Conservation (phyloP, 2,329 filamentous ascomycete species). For the Blastomyces parvus region DNA sequence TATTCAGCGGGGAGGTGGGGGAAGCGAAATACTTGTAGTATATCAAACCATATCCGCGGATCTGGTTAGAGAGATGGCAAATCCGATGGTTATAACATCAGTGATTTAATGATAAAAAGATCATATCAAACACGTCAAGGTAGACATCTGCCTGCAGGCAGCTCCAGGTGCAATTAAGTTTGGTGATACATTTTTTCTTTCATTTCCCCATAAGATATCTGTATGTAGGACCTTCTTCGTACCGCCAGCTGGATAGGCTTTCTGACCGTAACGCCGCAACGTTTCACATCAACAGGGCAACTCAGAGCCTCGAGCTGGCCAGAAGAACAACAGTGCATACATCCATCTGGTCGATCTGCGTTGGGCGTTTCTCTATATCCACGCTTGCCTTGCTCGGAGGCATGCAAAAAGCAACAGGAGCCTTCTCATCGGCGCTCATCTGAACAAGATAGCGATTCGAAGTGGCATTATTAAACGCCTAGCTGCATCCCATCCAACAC, state of each 20-base stretch:
- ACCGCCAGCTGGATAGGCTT: too few species aligned
- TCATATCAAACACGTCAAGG: neutral
- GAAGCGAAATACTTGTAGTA: neutral
- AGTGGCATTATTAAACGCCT: neutral
- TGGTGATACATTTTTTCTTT: neutral
- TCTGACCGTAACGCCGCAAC: neutral
- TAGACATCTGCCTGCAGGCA: neutral
- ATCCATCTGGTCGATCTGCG: neutral
- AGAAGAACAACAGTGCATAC: neutral
- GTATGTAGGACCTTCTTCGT: neutral
- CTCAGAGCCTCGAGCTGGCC: neutral
- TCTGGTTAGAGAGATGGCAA: neutral
- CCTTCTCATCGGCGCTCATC: neutral
- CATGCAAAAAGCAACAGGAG: too few species aligned
- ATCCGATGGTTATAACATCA: neutral
- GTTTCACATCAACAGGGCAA: neutral
- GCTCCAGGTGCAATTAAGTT: neutral
- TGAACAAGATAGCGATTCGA: neutral
- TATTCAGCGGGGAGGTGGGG: neutral
- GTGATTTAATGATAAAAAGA: neutral
- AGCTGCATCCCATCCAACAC: neutral
- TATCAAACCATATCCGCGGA: neutral
- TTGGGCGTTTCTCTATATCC: neutral
- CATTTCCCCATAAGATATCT: neutral
- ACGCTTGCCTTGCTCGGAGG: too few species aligned